Percentiles rank a stretch among this genome's conserved stretches.
Evolutionary conservation across 2,329 filamentous ascomycete genomes (phyloP).

Genomic region (Fusarium robinianum): DNA sequence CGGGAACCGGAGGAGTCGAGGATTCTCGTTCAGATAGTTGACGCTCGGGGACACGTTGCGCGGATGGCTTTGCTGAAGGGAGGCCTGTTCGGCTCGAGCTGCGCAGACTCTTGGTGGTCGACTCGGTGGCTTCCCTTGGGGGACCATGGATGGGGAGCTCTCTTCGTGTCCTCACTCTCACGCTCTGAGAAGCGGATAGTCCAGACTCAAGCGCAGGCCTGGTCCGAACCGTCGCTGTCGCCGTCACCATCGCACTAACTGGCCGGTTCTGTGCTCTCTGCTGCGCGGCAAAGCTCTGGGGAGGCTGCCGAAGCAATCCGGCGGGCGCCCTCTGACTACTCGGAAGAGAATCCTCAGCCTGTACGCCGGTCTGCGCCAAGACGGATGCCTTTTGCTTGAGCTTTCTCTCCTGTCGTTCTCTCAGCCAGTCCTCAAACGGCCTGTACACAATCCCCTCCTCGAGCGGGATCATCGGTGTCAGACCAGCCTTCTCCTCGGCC

Average conservation of each 20-base stretch:
- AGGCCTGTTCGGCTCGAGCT: slow-evolving; percentile 35
- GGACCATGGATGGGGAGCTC: slow-evolving; percentile 35
- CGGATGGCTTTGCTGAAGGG: slow-evolving; percentile 36
- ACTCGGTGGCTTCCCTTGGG: slow-evolving; percentile 31
- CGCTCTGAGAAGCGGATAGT: slow-evolving; percentile 38
- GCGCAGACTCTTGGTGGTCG: slow-evolving; percentile 36
- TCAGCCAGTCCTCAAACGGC: slow-evolving; percentile 64
- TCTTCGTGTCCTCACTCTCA: slow-evolving; percentile 36
- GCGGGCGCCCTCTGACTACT: slow-evolving; percentile 44
- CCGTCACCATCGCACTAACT: slow-evolving; percentile 26
- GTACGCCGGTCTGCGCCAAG: slow-evolving; percentile 34
- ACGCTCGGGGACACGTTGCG: slow-evolving; percentile 32
- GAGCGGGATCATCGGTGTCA: slow-evolving; percentile 66
- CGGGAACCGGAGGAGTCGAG: slow-evolving; percentile 33
- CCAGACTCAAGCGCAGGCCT: slow-evolving; percentile 33
- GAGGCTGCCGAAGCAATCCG: slow-evolving; percentile 56
- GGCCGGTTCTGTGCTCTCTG: slow-evolving; percentile 63
- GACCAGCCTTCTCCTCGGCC: slow-evolving; percentile 67
- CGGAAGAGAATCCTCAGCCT: slow-evolving; percentile 43
- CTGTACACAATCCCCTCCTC: slow-evolving; percentile 66
- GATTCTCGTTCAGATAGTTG: slow-evolving; percentile 35
- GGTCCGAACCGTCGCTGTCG: slow-evolving; percentile 34
- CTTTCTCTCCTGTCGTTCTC: slow-evolving; percentile 54
- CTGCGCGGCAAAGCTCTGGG: slow-evolving; percentile 69
- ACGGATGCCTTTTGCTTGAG: slow-evolving; percentile 38